Percentiles rank a stretch among this genome's conserved stretches.
Evolutionary conservation across 2,329 filamentous ascomycete species (phyloP).

Genomic region (Calycina marina): DNA sequence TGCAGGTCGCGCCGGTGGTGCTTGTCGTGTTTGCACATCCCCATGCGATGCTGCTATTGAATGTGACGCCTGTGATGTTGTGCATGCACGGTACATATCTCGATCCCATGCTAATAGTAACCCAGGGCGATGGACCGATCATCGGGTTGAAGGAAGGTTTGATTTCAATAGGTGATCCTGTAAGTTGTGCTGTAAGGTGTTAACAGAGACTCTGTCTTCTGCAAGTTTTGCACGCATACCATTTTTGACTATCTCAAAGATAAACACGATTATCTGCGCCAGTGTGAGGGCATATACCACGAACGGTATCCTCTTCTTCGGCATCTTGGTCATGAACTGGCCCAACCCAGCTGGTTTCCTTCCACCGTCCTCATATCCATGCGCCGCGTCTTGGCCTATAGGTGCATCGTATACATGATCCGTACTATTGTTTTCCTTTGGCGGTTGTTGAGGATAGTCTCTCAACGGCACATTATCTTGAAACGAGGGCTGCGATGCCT

Average conservation of each 20-base stretch:
- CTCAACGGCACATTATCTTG: slow-evolving; percentile 43
- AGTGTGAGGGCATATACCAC: slow-evolving; percentile 69
- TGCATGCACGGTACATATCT: slow-evolving; percentile 93
- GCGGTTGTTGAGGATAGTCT: slow-evolving; percentile 28
- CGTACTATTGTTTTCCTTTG: slow-evolving; percentile 24
- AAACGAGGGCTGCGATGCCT: slow-evolving; percentile 22
- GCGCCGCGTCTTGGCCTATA: slow-evolving; percentile 17
- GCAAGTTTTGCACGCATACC: slow-evolving; percentile 37
- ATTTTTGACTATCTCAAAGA: slow-evolving; percentile 75
- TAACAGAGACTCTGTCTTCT: slow-evolving; percentile 2
- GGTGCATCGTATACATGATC: slow-evolving; percentile 50
- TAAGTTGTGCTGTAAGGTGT: slow-evolving; percentile 45
- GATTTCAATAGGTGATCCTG: slow-evolving; percentile 40
- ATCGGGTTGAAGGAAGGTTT: slow-evolving; percentile 87
- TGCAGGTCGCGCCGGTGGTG: slow-evolving; percentile 43
- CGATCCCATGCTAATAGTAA: slow-evolving; percentile 94
- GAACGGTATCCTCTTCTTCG: slow-evolving; percentile 44
- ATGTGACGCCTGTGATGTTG: slow-evolving; percentile 47
- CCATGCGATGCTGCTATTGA: slow-evolving; percentile 42
- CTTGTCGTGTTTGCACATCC: slow-evolving; percentile 71
- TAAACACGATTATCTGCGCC: slow-evolving; percentile 72
- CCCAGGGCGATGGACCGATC: slow-evolving; percentile 83
- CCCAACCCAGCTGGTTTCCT: slow-evolving; percentile 35
- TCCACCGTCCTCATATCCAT: slow-evolving; percentile 19
- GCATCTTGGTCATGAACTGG: slow-evolving; percentile 27